phyloP scores from a whole-genome alignment of 495 filamentous ascomycete genomes.

The Aspergillus indologenus region DNA sequence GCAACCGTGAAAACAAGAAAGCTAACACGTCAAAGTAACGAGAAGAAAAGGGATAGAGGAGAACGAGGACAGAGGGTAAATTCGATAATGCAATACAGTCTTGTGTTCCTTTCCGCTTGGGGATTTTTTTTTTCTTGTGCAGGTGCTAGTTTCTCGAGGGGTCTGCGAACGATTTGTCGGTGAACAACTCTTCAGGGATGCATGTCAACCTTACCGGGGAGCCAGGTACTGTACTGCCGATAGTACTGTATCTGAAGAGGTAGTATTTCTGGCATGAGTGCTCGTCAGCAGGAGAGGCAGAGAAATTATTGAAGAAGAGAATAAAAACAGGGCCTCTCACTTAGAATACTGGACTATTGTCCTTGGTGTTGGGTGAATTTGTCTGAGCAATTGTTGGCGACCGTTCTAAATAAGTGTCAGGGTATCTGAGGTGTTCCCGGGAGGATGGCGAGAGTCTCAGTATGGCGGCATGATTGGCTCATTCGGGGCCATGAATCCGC shows the following conservation, averaged over 20 bases:
- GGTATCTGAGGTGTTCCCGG: neutral
- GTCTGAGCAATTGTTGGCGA: neutral
- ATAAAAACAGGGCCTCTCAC: no score
- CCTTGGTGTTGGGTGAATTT: neutral
- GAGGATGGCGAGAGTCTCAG: neutral
- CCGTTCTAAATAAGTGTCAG: neutral
- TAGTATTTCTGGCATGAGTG: neutral
- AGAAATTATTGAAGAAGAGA: neutral
- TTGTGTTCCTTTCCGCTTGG: neutral
- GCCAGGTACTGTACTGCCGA: neutral
- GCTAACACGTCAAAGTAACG: no score
- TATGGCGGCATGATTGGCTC: neutral
- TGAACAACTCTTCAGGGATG: slow-evolving; percentile 1
- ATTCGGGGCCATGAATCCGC: neutral
- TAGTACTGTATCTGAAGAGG: neutral
- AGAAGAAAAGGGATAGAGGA: neutral
- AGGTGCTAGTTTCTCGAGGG: slow-evolving; percentile 10
- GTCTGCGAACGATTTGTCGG: slow-evolving; percentile 6
- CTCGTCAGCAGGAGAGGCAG: neutral
- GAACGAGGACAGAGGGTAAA: neutral
- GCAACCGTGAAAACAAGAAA: neutral
- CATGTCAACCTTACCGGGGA: neutral
- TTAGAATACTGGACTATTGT: neutral
- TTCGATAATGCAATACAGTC: neutral
- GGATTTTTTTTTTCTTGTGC: neutral